Evolutionary conservation across 441 rosid species (phyloP).

Genomic region (Bruguiera hainesii): DNA sequence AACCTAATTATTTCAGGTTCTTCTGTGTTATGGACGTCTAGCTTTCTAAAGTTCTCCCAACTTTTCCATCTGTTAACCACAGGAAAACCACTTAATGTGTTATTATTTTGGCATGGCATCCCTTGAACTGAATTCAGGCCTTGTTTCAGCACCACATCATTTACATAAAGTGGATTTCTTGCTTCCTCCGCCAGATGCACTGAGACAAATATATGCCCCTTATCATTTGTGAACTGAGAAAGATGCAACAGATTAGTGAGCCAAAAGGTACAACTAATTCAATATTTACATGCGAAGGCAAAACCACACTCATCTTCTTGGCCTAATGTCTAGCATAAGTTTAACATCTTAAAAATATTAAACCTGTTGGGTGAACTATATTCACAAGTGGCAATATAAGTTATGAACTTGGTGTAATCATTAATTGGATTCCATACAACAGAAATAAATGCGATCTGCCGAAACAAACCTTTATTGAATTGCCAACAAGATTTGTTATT

Average conservation of each 20-base stretch:
- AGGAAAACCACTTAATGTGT: constrained; percentile 77
- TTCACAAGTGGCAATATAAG: constrained; percentile 2
- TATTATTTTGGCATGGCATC: constrained; percentile 29
- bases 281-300: constrained; percentile 1
- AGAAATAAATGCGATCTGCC: background rate
- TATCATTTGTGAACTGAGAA: constrained; percentile 74
- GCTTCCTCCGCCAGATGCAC: constrained; percentile 80
- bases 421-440: background rate
- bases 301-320: background rate
- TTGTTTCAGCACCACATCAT: constrained; percentile 57
- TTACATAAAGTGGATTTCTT: constrained; percentile 31
- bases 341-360: background rate
- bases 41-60: constrained; percentile 66
- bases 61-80: constrained; percentile 82
- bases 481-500: constrained; percentile 90
- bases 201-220: constrained; percentile 86
- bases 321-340: constrained; percentile 2
- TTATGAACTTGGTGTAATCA: background rate
- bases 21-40: constrained; percentile 23
- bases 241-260: constrained; percentile 17
- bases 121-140: constrained; percentile 45
- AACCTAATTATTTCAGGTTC: constrained; percentile 46
- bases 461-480: constrained; percentile 80
- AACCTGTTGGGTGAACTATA: background rate
- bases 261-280: constrained; percentile 4